phyloP scores from a whole-genome alignment of 208 protist genomes.

The Acanthamoeba healyi region DNA sequence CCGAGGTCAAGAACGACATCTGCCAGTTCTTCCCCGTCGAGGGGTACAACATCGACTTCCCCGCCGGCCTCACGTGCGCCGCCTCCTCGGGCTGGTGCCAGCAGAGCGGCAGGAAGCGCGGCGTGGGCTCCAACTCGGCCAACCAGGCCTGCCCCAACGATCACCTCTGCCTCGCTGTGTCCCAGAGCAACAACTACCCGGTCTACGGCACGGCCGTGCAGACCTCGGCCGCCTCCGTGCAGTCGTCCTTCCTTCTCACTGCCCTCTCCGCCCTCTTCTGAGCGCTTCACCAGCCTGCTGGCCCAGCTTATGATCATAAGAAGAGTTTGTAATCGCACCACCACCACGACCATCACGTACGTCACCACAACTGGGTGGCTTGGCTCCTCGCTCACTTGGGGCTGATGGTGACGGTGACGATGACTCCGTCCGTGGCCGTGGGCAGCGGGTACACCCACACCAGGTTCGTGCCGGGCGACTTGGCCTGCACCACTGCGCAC shows the following conservation, averaged over 20 bases:
- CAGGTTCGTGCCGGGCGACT: slow-evolving; percentile 32
- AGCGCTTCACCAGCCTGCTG: no score
- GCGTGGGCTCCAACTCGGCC: neutral
- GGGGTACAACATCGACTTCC: neutral
- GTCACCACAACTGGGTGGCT: no score
- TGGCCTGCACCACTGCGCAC: slow-evolving; percentile 17
- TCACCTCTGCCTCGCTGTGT: neutral
- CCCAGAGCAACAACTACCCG: neutral
- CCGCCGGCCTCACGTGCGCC: neutral
- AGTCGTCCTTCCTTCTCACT: neutral
- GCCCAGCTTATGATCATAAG: no score
- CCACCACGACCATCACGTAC: no score
- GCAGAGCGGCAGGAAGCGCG: neutral
- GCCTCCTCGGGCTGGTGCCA: neutral
- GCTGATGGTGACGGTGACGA: slow-evolving; percentile 36
- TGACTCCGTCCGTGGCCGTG: neutral
- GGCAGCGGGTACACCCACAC: slow-evolving; percentile 35
- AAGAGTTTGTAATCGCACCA: no score
- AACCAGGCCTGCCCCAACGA: slow-evolving; percentile 17
- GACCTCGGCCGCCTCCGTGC: neutral
- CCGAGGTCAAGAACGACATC: neutral
- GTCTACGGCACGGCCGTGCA: neutral
- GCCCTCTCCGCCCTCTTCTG: neutral
- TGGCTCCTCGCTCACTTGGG: slow-evolving; percentile 6
- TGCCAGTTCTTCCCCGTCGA: neutral